Base-by-base conservation (phyloP, 1,284 basidiomycete genomes). In the Porodaedalea pini region DNA sequence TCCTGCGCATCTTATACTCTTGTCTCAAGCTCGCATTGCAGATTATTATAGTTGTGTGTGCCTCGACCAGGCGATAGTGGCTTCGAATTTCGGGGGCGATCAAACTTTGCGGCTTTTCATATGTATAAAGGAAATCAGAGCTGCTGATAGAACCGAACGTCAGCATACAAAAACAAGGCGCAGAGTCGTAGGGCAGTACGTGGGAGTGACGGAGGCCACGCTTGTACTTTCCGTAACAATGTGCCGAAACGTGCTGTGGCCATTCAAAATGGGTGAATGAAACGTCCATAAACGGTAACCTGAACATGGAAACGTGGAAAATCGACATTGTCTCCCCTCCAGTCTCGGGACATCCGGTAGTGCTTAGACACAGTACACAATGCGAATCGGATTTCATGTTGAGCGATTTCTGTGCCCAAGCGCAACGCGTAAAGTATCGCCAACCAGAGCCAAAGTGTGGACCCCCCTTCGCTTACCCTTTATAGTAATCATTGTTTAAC, bases 181-280 rank as follows among this genome's bases (percentile, higher is more conserved):
- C n/a, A 21, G 37, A 34, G 25, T n/a, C 27, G 29, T 56, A 51
- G 25, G 48, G 39, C 34, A 48, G 21, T 50, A 10, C 54, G 25
- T 37, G 54, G 4, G 45, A 56, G 37, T 11, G 25, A 7, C 25
- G 27, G 19, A 11, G 11, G 6, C 27, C 7, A 15, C 25, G 54
- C 55, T 56, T 56, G 55, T 56, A 56, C 39, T 56, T 56, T 56
- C n/a, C 32, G 53, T 51, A 40, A 11, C 17, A 11, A 51, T 11
- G 17, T 21, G 19, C 43, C 19, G 21, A 15, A 32, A 48, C 21
- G 34, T 17, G 34, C 19, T 8, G 13, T 17, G 6, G 10, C 32
- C 19, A 10, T 34, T 45, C 31, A 31, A 41, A 41, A 54, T 7
- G 37, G 55, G 37, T 51, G 47, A 56, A 56, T 50, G 48, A 10